phyloP scores from a whole-genome alignment of 208 protist species.

The Leishmania aethiopica region DNA sequence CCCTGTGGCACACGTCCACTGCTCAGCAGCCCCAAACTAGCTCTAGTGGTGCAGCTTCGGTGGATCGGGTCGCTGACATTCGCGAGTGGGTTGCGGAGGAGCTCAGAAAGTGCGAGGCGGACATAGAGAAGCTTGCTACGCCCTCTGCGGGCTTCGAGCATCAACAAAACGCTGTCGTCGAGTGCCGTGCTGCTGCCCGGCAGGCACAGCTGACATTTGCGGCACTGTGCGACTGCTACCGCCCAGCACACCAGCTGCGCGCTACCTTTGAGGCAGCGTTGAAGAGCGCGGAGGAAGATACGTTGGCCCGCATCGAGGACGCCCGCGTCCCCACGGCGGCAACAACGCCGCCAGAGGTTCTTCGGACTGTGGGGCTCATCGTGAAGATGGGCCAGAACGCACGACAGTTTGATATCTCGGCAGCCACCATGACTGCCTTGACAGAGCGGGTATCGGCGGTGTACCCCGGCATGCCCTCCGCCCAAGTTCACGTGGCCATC shows the following conservation, averaged over 20 bases:
- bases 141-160: background rate
- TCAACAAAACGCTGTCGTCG: background rate
- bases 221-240: conserved; percentile 12
- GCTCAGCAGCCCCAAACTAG: background rate
- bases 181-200: conserved; percentile 7
- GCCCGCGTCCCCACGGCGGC: background rate
- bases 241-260: conserved; percentile 13
- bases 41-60: background rate
- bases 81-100: conserved; percentile 27
- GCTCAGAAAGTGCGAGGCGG: conserved; percentile 1
- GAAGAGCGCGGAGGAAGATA: conserved; percentile 1
- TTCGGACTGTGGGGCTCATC: conserved; percentile 30
- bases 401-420: conserved; percentile 25
- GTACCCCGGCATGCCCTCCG: conserved; percentile 17
- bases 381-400: conserved; percentile 44
- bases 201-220: conserved; percentile 6
- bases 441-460: conserved; percentile 29
- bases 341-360: conserved; percentile 9
- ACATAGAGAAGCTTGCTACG: background rate
- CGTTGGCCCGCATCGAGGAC: conserved; percentile 6
- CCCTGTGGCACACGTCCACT: background rate
- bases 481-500: conserved; percentile 25
- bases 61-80: background rate
- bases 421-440: conserved; percentile 14
- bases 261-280: conserved; percentile 15